Evolutionary conservation across 495 filamentous ascomycete species (phyloP).

Genomic region (Aspergillus nidulans): DNA sequence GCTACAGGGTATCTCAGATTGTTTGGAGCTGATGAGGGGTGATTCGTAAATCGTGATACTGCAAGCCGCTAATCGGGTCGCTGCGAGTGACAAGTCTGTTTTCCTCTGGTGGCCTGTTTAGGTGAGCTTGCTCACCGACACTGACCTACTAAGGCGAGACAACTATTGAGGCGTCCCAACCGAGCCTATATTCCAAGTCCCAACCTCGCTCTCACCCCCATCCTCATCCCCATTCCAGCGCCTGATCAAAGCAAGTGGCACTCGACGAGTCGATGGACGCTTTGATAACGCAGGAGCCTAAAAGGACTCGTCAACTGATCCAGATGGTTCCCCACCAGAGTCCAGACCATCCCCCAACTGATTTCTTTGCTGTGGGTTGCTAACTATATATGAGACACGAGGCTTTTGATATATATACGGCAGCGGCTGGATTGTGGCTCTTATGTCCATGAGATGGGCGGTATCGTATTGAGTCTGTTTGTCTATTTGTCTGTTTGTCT

Average conservation of each 20-base stretch:
- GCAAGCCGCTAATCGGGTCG: neutral
- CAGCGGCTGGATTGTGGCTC: neutral
- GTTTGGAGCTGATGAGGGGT: neutral
- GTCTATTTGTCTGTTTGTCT: too few species aligned
- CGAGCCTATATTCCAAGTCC: too few species aligned
- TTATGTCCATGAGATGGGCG: too few species aligned
- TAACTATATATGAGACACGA: neutral
- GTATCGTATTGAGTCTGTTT: too few species aligned
- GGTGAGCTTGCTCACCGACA: neutral
- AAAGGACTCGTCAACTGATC: neutral
- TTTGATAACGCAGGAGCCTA: neutral
- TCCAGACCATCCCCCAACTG: neutral
- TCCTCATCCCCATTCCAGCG: too few species aligned
- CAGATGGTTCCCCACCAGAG: neutral
- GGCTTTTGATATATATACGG: neutral
- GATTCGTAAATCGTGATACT: neutral
- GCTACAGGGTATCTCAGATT: neutral
- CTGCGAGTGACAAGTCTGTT: constrained; percentile 2
- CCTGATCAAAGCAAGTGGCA: too few species aligned
- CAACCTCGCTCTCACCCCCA: too few species aligned
- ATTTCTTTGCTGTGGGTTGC: neutral
- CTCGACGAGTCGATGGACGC: neutral
- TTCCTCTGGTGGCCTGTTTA: neutral
- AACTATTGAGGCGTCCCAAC: too few species aligned
- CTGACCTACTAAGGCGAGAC: too few species aligned